phyloP scores from a whole-genome alignment of 2,329 filamentous ascomycete genomes.

The Fusarium sp. region DNA sequence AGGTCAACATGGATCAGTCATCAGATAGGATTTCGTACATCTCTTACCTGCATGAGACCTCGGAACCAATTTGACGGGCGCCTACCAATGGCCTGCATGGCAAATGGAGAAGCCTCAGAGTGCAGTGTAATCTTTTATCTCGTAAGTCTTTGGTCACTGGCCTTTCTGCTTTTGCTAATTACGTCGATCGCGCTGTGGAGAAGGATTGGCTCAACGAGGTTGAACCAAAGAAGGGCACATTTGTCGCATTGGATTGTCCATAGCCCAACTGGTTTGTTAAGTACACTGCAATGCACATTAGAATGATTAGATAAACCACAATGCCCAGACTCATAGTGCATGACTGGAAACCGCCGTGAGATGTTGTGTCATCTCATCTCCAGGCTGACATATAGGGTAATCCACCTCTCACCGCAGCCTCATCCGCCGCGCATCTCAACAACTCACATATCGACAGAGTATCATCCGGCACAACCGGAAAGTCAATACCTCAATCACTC shows the following conservation, averaged over 20 bases:
- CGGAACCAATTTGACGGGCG: not conserved
- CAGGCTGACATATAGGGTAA: conserved; percentile 5
- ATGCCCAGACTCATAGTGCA: rapidly evolving
- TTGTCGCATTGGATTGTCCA: rapidly evolving
- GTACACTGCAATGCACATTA: too few species aligned
- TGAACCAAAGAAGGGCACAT: too few species aligned
- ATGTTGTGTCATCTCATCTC: not conserved
- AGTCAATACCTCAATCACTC: not conserved
- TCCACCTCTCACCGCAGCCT: not conserved
- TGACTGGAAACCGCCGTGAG: too few species aligned
- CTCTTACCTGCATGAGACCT: rapidly evolving
- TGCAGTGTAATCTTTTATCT: rapidly evolving
- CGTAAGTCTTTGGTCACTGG: rapidly evolving
- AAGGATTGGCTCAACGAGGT: too few species aligned
- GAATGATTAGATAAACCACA: rapidly evolving
- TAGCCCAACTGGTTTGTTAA: not conserved
- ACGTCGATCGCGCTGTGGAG: too few species aligned
- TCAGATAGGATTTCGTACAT: too few species aligned
- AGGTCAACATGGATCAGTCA: too few species aligned
- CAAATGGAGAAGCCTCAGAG: not conserved
- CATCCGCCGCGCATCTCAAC: not conserved
- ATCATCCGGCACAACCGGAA: not conserved
- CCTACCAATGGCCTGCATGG: not conserved
- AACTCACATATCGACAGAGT: not conserved
- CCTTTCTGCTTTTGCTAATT: rapidly evolving